Conservation (phyloP, 2,329 filamentous ascomycete species). For the Blastomyces percursus region DNA sequence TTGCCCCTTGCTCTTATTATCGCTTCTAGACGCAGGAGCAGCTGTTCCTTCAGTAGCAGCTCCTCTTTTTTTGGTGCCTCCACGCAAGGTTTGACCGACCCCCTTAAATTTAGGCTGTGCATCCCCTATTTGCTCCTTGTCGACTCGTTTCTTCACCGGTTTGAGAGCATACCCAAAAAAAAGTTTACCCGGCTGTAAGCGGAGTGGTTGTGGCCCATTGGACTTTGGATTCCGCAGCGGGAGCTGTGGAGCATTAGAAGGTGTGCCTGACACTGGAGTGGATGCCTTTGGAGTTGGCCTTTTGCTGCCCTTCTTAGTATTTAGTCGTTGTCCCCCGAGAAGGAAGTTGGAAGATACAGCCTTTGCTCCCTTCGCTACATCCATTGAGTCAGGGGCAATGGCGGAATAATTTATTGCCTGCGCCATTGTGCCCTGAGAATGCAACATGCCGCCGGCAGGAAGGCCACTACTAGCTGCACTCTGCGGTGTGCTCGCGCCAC, state of each 20-base stretch:
- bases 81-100: constrained; percentile 67
- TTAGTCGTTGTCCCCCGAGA: constrained; percentile 69
- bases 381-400: constrained; percentile 67
- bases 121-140: constrained; percentile 46
- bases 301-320: constrained; percentile 70
- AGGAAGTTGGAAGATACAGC: constrained; percentile 67
- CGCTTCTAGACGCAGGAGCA: constrained; percentile 30
- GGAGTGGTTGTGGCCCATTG: constrained; percentile 76
- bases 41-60: constrained; percentile 14
- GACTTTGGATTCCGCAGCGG: constrained; percentile 40
- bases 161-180: constrained; percentile 96
- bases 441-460: constrained; percentile 62
- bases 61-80: constrained; percentile 48
- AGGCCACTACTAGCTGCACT: constrained; percentile 48
- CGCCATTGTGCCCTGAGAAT: constrained; percentile 86
- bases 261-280: constrained; percentile 55
- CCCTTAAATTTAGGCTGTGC: constrained; percentile 69
- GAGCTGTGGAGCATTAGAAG: constrained; percentile 35
- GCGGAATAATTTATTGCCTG: constrained; percentile 94
- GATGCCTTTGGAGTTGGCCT: constrained; percentile 59
- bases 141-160: constrained; percentile 66
- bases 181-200: constrained; percentile 76
- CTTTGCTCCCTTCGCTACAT: constrained; percentile 51
- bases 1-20: constrained; percentile 21
- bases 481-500: constrained; percentile 77